These are phyloP conservation scores for Phytophthora nicotianae DNA, from an alignment of 352 stramenopile species.

Conservation along the genomic window DNA sequence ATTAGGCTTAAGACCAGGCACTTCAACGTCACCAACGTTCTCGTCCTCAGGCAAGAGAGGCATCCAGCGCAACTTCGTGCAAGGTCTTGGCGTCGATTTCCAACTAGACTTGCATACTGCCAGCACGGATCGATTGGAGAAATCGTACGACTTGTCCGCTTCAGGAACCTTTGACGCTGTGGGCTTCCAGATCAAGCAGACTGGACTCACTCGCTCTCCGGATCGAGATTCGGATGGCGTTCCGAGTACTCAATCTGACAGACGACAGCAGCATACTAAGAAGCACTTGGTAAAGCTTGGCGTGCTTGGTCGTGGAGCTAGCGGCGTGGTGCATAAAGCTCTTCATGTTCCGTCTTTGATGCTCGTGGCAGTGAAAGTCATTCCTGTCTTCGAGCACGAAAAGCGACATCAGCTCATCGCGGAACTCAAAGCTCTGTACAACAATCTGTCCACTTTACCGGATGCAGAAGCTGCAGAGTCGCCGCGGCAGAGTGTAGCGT, in stretches of 20 bases:
- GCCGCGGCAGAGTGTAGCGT: conserved; percentile 52
- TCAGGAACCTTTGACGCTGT: conserved; percentile 85
- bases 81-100: conserved; percentile 70
- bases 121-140: conserved; percentile 59
- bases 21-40: conserved; percentile 44
- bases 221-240: conserved; percentile 41
- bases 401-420: conserved; percentile 89
- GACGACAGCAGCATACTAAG: conserved; percentile 57
- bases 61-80: conserved; percentile 74
- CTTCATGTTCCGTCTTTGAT: conserved; percentile 89
- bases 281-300: conserved; percentile 87
- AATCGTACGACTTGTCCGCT: conserved; percentile 81
- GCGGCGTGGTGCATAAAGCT: conserved; percentile 89
- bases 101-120: conserved; percentile 73
- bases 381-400: conserved; percentile 90
- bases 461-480: conserved; percentile 46
- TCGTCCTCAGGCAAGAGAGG: conserved; percentile 65
- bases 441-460: conserved; percentile 80
- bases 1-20: conserved; percentile 27
- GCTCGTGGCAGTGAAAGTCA: conserved; percentile 92
- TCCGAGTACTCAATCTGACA: conserved; percentile 24
- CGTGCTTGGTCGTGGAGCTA: conserved; percentile 81
- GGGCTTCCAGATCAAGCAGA: conserved; percentile 86
- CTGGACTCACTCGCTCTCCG: conserved; percentile 67
- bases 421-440: conserved; percentile 87